Base-by-base conservation (phyloP, 306 rosid genomes). In the Castanea sativa region DNA sequence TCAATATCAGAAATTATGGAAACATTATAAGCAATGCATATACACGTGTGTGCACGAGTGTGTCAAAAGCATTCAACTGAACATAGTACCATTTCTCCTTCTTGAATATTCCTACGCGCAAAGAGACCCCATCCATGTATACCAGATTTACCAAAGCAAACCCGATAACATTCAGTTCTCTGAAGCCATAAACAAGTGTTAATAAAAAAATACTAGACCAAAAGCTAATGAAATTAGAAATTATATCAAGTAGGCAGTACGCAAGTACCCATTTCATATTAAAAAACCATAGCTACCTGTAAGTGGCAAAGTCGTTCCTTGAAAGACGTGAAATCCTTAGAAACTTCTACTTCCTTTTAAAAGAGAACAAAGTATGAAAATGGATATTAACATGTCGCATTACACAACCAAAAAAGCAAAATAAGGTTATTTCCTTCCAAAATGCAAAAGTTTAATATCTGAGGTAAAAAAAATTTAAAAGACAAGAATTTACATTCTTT, bases 81-180 rank as follows among this genome's bases (percentile, higher is more conserved):
- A 68, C 27, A 33, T 77, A 43, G 69, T 86, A 95, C 99, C 98
- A 95, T 95, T 75, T 95, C 98, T 79, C 99, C 99, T 87, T 93
- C 99, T 87, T 91, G 96, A 74, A 95, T 82, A 87, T 91, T 87
- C 75, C 82, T 87, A 23, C 98, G 91, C 12, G 99, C 98, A 91
- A 95, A 95, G 78, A 95, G 96, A 71, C 99, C 99, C 99, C 99
- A 95, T 85, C 99, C 98, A 89, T 95, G 99, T 86, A 95, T 95
- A 35, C 97, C 97, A 25, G 99, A 95, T 83, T 93, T 95, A 74
- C 99, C 98, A n/a, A 89, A 93, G 93, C 98, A 88, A 80, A 95
- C 84, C 69, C 93, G 87, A 77, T 73, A 85, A 65, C 76, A 89
- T 83, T 95, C 99, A 71, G 84, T 91, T 90, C 80, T 90, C 99